Base-by-base conservation (phyloP, 139 green algal species). In the Chlorella sorokiniana region DNA sequence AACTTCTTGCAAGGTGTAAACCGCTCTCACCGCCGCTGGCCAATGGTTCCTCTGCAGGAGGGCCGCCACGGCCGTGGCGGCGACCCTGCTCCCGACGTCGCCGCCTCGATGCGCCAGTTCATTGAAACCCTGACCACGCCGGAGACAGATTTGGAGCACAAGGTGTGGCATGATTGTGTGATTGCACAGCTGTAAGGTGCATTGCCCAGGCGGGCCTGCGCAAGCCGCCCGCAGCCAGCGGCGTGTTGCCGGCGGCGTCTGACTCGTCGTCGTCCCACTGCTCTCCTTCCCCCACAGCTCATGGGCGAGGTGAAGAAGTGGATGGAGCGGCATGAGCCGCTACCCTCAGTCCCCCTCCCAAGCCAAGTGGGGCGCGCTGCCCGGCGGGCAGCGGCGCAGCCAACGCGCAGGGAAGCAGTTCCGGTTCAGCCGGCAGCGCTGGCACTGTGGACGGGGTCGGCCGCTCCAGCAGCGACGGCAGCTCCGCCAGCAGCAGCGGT, bases 61-160 rank as follows among this genome's bases (percentile, higher is more conserved):
- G 63, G 63, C 16, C 10, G 31, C 38, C 54, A 51, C 27, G 33
- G 33, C 18, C 20, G 54, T 38, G 54, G 20, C 59, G 73, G 31
- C 54, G 35, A 38, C 59, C 37, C 23, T 4, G 59, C 73, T 10
- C 31, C 40, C 2, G 37, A 37, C 54, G 73, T 42, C 37, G 73
- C 59, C 54, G 73, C 37, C 1, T 54, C 40, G n/a, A 77, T 77
- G 45, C 44, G n/a, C 31, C 65, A 51, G 23, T 79, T 69, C 42
- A 41, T 79, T 9, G 25, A 64, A 38, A 8, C 51, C 1, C 25
- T 79, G 31, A 69, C 54, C 37, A 79, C 54, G 11, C 73, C 73
- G 2, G 52, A 79, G 29, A 69, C 52, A 14, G 52, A 79, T 16
- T 54, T 79, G 52, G 54, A 79, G 73, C 73, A 79, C 52, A 52